A percentile compares a stretch with the other conserved stretches of the same genome.
Evolutionary conservation across 2,329 filamentous ascomycete genomes (phyloP).

Genomic region (Colletotrichum orchidophilum): DNA sequence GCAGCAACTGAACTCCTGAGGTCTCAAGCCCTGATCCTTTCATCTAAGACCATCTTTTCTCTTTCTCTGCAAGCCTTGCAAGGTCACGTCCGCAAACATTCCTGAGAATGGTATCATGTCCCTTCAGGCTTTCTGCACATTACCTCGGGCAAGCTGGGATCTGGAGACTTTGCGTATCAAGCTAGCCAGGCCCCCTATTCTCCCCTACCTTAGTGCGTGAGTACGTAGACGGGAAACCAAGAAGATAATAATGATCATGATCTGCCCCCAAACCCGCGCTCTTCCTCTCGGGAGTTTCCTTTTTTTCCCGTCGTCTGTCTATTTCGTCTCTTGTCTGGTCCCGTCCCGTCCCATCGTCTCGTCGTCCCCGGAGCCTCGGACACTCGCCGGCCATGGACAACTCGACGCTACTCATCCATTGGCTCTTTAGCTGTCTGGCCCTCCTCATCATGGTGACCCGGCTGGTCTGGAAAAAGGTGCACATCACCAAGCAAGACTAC

Average conservation of each 20-base stretch:
- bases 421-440: slow-evolving; percentile 38
- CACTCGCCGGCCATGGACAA: slow-evolving; percentile 32
- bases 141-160: slow-evolving; percentile 15
- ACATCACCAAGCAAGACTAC: slow-evolving; percentile 33
- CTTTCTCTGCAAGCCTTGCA: neutral
- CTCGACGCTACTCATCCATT: slow-evolving; percentile 37
- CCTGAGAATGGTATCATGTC: slow-evolving; percentile 4
- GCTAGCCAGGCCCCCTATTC: slow-evolving; percentile 14
- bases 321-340: neutral
- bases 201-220: neutral
- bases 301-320: slow-evolving; percentile 17
- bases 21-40: slow-evolving; percentile 29
- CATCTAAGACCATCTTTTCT: neutral
- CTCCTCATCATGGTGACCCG: slow-evolving; percentile 36
- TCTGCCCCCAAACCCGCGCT: slow-evolving; percentile 9
- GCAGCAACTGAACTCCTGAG: neutral
- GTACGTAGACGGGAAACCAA: neutral
- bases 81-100: neutral
- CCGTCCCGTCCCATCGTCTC: neutral
- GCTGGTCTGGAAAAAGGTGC: slow-evolving; percentile 35
- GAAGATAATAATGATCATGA: slow-evolving; percentile 30
- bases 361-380: slow-evolving; percentile 5
- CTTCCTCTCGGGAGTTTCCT: neutral
- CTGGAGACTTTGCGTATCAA: neutral
- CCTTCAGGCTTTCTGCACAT: neutral